Evolutionary conservation across 2,329 filamentous ascomycete genomes (phyloP).

Genomic region (Aspergillus sp.): DNA sequence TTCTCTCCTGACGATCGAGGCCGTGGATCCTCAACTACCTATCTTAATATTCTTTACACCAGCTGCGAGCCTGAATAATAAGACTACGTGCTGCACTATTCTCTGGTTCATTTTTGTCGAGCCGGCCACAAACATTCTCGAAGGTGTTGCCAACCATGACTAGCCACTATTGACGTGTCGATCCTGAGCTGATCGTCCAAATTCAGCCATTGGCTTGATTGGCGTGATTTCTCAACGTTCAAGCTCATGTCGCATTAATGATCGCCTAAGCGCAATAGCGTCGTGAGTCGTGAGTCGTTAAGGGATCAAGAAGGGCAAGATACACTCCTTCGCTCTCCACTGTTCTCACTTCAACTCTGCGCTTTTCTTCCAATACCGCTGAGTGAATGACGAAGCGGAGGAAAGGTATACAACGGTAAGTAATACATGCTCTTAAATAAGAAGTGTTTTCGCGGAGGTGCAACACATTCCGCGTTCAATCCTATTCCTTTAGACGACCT

Average conservation of each 20-base stretch:
- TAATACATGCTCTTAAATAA: background rate
- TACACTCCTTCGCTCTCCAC: background rate
- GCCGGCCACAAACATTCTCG: background rate
- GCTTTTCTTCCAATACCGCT: background rate
- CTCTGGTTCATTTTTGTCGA: background rate
- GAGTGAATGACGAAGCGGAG: background rate
- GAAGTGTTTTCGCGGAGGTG: background rate
- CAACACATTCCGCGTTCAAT: background rate
- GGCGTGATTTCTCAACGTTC: background rate
- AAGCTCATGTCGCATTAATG: background rate
- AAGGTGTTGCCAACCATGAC: conserved; percentile 3
- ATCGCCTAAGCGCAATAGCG: background rate
- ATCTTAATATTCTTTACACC: background rate
- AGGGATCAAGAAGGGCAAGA: background rate
- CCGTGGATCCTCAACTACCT: background rate
- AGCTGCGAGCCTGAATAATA: too few relatives aligned
- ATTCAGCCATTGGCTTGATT: background rate
- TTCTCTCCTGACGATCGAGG: background rate
- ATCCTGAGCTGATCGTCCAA: background rate
- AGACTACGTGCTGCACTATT: background rate
- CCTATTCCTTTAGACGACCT: background rate
- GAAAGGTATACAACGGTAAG: background rate
- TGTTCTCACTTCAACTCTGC: background rate
- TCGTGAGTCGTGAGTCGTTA: background rate
- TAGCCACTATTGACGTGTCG: background rate